Conservation (phyloP, 768 basidiomycete genomes). For the Lenzites betulinus region DNA sequence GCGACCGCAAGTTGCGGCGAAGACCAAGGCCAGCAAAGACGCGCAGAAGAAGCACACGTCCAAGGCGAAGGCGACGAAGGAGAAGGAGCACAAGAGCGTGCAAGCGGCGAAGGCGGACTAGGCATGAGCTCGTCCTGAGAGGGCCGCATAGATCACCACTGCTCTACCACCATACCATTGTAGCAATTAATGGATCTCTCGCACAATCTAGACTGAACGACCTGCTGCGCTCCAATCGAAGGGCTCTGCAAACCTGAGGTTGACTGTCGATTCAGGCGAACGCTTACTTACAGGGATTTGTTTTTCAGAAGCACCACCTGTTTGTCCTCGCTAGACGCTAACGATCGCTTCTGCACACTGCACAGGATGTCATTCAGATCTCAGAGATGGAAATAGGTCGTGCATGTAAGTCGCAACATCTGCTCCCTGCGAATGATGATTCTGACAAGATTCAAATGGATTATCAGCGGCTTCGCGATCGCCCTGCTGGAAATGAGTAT, state of each 20-base stretch:
- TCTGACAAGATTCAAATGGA: too few relatives aligned
- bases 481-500: conserved; percentile 15
- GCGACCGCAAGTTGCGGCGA: background rate
- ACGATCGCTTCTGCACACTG: background rate
- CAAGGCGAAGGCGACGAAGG: conserved; percentile 4
- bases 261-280: too few relatives aligned
- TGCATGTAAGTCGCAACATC: conserved; percentile 35
- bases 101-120: background rate
- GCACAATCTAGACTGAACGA: background rate
- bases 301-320: background rate
- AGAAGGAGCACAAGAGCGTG: conserved; percentile 8
- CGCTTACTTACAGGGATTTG: conserved; percentile 9
- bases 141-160: conserved; percentile 1
- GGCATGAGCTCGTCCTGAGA: background rate
- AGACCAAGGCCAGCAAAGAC: background rate
- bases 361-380: conserved; percentile 42
- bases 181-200: background rate
- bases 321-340: background rate
- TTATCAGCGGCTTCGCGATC: conserved; percentile 8
- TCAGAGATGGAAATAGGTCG: conserved; percentile 35
- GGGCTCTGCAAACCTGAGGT: too few relatives aligned
- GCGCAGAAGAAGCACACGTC: conserved; percentile 8
- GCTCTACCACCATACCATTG: conserved; percentile 5
- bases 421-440: too few relatives aligned
- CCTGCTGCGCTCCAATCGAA: too few relatives aligned